These are phyloP conservation scores for Meredithiella fracta DNA, from an alignment of 2,329 filamentous ascomycete genomes.

Conservation along the genomic window DNA sequence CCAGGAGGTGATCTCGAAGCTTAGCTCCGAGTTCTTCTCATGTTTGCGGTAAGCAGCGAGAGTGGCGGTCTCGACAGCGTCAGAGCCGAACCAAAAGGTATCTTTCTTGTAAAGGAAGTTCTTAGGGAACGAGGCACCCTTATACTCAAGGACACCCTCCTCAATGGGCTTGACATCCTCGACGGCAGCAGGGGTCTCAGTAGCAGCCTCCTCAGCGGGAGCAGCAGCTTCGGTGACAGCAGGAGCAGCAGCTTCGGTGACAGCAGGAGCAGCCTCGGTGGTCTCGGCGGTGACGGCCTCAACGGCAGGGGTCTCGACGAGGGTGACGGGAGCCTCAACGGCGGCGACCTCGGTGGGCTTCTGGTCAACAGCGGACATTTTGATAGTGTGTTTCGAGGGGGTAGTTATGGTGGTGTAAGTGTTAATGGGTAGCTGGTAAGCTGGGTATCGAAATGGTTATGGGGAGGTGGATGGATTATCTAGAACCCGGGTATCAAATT, in stretches of 20 bases:
- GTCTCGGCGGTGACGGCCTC: slow-evolving; percentile 16
- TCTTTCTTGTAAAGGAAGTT: slow-evolving; percentile 83
- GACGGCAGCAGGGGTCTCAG: slow-evolving; percentile 24
- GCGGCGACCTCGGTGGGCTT: slow-evolving; percentile 45
- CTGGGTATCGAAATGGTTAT: slow-evolving; percentile 18
- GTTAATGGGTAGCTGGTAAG: slow-evolving; percentile 15
- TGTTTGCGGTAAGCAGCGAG: slow-evolving; percentile 65
- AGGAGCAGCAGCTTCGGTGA: slow-evolving; percentile 23
- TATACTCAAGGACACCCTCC: slow-evolving; percentile 78
- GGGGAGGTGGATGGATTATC: slow-evolving; percentile 11
- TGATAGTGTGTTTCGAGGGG: slow-evolving; percentile 22
- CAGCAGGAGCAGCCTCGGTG: slow-evolving; percentile 21
- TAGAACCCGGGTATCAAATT: slow-evolving; percentile 15
- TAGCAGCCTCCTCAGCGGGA: slow-evolving; percentile 24
- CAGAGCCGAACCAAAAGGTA: slow-evolving; percentile 73
- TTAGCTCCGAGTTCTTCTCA: slow-evolving; percentile 64
- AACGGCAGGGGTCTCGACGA: slow-evolving; percentile 23
- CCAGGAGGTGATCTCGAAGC: slow-evolving; percentile 73
- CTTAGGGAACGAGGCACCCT: slow-evolving; percentile 74
- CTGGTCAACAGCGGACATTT: slow-evolving; percentile 46
- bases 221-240: slow-evolving; percentile 24
- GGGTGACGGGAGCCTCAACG: slow-evolving; percentile 21
- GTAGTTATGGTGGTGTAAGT: background rate
- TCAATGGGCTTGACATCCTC: slow-evolving; percentile 42
- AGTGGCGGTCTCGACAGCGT: slow-evolving; percentile 56